phyloP scores from a whole-genome alignment of 2,329 filamentous ascomycete genomes.

The Alternaria infectoria region DNA sequence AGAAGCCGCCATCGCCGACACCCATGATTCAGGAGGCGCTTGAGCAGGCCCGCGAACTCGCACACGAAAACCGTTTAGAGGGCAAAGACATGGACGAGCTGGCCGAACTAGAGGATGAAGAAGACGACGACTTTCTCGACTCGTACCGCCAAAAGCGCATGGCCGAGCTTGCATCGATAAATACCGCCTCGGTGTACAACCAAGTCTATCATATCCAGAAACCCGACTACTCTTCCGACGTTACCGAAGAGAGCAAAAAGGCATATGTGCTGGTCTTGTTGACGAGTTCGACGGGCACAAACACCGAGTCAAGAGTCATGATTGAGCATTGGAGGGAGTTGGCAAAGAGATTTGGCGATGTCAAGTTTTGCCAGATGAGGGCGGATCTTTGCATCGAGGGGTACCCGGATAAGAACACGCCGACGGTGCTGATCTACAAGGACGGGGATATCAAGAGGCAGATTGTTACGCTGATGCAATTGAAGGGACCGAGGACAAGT shows the following conservation, averaged over 20 bases:
- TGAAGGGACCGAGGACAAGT: slow-evolving; percentile 64
- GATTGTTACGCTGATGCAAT: slow-evolving; percentile 82
- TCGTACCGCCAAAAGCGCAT: slow-evolving; percentile 86
- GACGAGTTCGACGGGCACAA: slow-evolving; percentile 77
- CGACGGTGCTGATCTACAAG: slow-evolving; percentile 90
- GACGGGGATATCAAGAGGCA: slow-evolving; percentile 93
- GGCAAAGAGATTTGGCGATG: slow-evolving; percentile 83
- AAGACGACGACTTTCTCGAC: slow-evolving; percentile 91
- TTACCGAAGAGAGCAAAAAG: slow-evolving; percentile 85
- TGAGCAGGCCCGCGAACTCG: slow-evolving; percentile 78
- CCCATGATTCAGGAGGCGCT: slow-evolving; percentile 96
- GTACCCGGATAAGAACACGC: slow-evolving; percentile 93
- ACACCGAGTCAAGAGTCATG: slow-evolving; percentile 83
- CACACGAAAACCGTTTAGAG: slow-evolving; percentile 90
- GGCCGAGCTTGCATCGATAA: slow-evolving; percentile 76
- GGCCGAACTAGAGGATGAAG: slow-evolving; percentile 90
- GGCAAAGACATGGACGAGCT: slow-evolving; percentile 95
- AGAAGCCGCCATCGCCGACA: slow-evolving; percentile 94
- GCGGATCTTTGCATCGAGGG: slow-evolving; percentile 94
- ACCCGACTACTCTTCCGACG: slow-evolving; percentile 87
- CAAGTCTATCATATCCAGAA: slow-evolving; percentile 94
- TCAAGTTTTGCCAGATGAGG: slow-evolving; percentile 97
- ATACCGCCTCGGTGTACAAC: slow-evolving; percentile 81
- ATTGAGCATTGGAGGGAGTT: slow-evolving; percentile 86
- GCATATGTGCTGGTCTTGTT: slow-evolving; percentile 76